Evolutionary conservation across 2,329 filamentous ascomycete genomes (phyloP), one percentile per base, ranked within the genome.

Genomic region (Curvularia sp.): DNA sequence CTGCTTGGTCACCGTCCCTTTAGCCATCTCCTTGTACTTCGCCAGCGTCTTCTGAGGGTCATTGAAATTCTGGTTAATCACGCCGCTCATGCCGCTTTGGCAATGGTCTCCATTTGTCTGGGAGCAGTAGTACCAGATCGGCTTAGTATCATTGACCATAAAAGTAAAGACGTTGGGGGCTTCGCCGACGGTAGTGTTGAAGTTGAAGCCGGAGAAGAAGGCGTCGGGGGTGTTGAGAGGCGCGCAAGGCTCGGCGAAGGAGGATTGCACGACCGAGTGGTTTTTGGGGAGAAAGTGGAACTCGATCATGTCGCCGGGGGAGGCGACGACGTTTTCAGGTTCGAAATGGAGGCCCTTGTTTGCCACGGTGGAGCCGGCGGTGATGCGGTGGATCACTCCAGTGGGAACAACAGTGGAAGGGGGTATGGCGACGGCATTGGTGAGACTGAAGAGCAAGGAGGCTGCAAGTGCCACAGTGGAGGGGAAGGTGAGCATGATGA

Each of bases 41-140:
- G 60, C 60, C 4, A 76, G 58, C 7, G 71, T 74, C 56, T 72
- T 72, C 13, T 27, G 12, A 2, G 63, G 58, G 2, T 49, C 41
- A 30, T 65, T 53, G 48, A 74, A 72, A 53, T 72, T 64, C 67
- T 72, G 69, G 77, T 93, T 92, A 71, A 92, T 87, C 15, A 91
- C 89, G 80, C 89, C 88, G 53, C 82, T 82, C 88, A 92, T 92
- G 53, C 89, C 89, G 48, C 73, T 80, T 77, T 92, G 84, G 77
- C 91, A 94, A 79, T 94, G 91, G 9, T 67, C 59, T 0, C 66
- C 69, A 64, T 81, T 84, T 34, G 77, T 86, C 77, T 92, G 88
- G 25, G 84, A 85, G 79, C 90, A 93, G 82, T 89, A 93, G 61
- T 90, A 79, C 90, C 91, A 94, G 67, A 93, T 81, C n/a, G 91